phyloP scores from a whole-genome alignment of 2,329 filamentous ascomycete species.

The Paramyrothecium roridum region DNA sequence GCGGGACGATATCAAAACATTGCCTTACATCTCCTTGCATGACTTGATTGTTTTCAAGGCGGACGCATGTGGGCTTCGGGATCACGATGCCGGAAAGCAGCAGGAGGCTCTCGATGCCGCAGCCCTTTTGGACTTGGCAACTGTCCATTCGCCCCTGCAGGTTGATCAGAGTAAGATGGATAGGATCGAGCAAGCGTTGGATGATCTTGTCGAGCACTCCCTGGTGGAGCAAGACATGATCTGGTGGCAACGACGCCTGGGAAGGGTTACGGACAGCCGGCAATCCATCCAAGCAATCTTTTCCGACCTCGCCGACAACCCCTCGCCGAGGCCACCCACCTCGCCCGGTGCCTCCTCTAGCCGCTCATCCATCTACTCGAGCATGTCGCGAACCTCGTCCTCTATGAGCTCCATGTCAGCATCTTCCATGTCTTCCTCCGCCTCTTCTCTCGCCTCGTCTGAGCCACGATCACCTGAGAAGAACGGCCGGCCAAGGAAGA shows the following conservation, averaged over 20 bases:
- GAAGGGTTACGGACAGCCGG: slow-evolving; percentile 16
- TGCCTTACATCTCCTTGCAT: slow-evolving; percentile 22
- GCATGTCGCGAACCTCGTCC: slow-evolving; percentile 21
- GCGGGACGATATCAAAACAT: slow-evolving; percentile 10
- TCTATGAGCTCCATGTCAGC: slow-evolving; percentile 17
- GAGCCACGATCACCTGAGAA: slow-evolving; percentile 16
- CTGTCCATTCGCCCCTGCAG: slow-evolving; percentile 18
- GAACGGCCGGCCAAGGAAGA: slow-evolving; percentile 21
- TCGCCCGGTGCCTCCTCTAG: slow-evolving; percentile 9
- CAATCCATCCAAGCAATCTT: slow-evolving; percentile 21
- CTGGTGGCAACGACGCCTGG: slow-evolving; percentile 24
- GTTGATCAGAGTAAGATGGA: slow-evolving; percentile 21
- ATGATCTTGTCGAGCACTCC: slow-evolving; percentile 19
- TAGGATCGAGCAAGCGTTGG: slow-evolving; percentile 17
- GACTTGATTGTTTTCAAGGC: slow-evolving; percentile 24
- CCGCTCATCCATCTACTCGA: slow-evolving; percentile 13
- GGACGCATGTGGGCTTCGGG: slow-evolving; percentile 22
- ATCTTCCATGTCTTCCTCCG: slow-evolving; percentile 17
- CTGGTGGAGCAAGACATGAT: slow-evolving; percentile 18
- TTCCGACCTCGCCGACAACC: slow-evolving; percentile 19
- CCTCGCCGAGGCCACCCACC: slow-evolving; percentile 2
- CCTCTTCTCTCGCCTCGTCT: slow-evolving; percentile 13
- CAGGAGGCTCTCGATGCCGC: slow-evolving; percentile 20
- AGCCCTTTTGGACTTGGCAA: slow-evolving; percentile 19
- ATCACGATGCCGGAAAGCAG: slow-evolving; percentile 18